Percentiles rank a stretch among this genome's conserved stretches.
These are phyloP conservation scores for Colletotrichum sojae DNA, from an alignment of 2,329 filamentous ascomycete species.

Conservation along the genomic window DNA sequence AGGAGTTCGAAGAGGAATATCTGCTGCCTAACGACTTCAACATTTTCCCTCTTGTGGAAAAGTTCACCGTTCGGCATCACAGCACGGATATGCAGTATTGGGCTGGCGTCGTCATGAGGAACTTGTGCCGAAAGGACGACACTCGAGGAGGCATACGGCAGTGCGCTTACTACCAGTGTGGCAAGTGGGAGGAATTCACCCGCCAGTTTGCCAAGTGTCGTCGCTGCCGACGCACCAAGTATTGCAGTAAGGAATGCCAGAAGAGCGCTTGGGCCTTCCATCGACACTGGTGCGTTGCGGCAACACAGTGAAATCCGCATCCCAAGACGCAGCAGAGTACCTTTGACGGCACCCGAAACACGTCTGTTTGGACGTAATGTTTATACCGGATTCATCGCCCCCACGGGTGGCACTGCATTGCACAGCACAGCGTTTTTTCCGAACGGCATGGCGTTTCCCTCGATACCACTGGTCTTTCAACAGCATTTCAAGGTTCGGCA, in stretches of 20 bases:
- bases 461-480: constrained; percentile 57
- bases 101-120: constrained; percentile 99
- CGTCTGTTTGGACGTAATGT: constrained; percentile 32
- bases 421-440: constrained; percentile 57
- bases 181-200: constrained; percentile 97
- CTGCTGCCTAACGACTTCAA: constrained; percentile 95
- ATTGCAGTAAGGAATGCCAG: constrained; percentile 99
- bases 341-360: constrained; percentile 25
- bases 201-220: constrained; percentile 98
- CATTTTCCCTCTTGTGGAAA: constrained; percentile 97
- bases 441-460: constrained; percentile 58
- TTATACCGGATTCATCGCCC: constrained; percentile 40
- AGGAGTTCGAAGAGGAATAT: constrained; percentile 87
- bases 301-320: constrained; percentile 62
- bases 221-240: constrained; percentile 95
- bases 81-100: constrained; percentile 99
- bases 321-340: constrained; percentile 38
- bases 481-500: constrained; percentile 41
- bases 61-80: constrained; percentile 96
- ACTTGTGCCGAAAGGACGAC: constrained; percentile 98
- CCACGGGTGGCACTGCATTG: constrained; percentile 55
- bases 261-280: constrained; percentile 99
- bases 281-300: constrained; percentile 95
- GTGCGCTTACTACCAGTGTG: constrained; percentile 97
- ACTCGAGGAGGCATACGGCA: constrained; percentile 93